These are phyloP conservation scores for Chrysanthemum makinoi DNA, from an alignment of 129 eudicot genomes.

Conservation along the genomic window DNA sequence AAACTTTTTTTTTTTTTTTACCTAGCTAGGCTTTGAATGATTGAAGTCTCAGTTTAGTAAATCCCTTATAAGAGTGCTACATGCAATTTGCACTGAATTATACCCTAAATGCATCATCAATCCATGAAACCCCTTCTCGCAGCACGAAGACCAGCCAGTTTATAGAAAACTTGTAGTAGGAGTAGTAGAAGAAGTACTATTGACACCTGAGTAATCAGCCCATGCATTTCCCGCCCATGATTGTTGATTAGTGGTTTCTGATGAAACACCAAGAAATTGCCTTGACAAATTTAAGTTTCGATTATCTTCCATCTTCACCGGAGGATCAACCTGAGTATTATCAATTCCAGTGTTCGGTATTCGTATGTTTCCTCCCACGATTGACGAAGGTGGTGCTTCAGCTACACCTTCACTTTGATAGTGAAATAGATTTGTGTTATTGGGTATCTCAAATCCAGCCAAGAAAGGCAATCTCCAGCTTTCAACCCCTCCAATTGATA, in stretches of 20 bases:
- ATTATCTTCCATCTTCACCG: slow-evolving; percentile 53
- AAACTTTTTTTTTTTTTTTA: slow-evolving; percentile 18
- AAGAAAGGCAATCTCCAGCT: slow-evolving; percentile 60
- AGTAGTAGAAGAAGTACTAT: slow-evolving; percentile 38
- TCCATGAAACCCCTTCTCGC: background rate
- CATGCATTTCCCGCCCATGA: slow-evolving; percentile 59
- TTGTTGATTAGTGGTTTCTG: slow-evolving; percentile 41
- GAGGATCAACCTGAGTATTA: slow-evolving; percentile 22
- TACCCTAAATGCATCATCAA: slow-evolving; percentile 11
- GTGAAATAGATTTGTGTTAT: slow-evolving; percentile 38
- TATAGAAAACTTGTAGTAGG: slow-evolving; percentile 52
- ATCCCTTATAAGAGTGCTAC: slow-evolving; percentile 25
- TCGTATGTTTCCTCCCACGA: slow-evolving; percentile 30
- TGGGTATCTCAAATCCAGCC: slow-evolving; percentile 44
- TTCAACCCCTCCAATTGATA: slow-evolving; percentile 43
- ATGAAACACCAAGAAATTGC: slow-evolving; percentile 33
- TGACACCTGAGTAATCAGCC: slow-evolving; percentile 56
- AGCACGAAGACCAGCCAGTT: slow-evolving; percentile 7
- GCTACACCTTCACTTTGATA: slow-evolving; percentile 48
- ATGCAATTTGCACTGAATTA: slow-evolving; percentile 28
- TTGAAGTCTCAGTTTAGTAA: slow-evolving; percentile 26
- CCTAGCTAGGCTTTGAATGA: slow-evolving; percentile 24
- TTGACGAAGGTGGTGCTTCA: slow-evolving; percentile 33
- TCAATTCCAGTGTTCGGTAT: slow-evolving; percentile 27
- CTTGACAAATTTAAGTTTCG: slow-evolving; percentile 39